Base-by-base conservation (phyloP, 257 asterid species). In the Cinchona pubescens region DNA sequence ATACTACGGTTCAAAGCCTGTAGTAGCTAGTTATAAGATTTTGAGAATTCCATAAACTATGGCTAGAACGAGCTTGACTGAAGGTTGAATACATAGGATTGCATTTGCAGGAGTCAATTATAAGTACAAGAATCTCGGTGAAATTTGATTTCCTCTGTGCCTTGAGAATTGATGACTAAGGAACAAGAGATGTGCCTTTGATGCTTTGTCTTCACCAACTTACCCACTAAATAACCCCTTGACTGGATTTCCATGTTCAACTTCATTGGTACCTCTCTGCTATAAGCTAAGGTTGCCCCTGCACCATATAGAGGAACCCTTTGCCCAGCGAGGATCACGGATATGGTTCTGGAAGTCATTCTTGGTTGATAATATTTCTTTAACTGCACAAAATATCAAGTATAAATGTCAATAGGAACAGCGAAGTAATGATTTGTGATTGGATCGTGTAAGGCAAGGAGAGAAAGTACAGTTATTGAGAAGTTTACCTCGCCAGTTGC, bases 251-350 rank as follows among this genome's bases (percentile, higher is more conserved):
- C 78, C 61, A 89, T 67, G n/a, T 88, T 87, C 75, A 92, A 62
- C 72, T 62, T 84, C 60, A 90, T 63, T 37, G 91, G 91, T 69
- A 92, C 77, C 7, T 81, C 85, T 10, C 76, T 85, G 18, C 55
- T 49, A 15, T 53, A 69, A 10, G 74, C 85, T 30, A 88, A 45
- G 29, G 84, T 74, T 55, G 66, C 68, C 46, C 92, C 96, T 0
- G 90, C 89, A 1, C 97, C 97, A 64, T 92, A 92, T 0, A 92
- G 83, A 12, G 96, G 91, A 56, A 92, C 82, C 53, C 63, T 74
- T 23, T 49, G 40, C 32, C 97, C 97, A 32, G 77, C 75, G 56
- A 92, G 56, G 67, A 56, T 75, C 79, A 92, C 84, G 66, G 81
- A 32, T 86, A 79, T 27, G 16, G 7, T 37, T 76, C 81, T 53